These are phyloP conservation scores for Alternaria gaisen DNA, from an alignment of 2,329 filamentous ascomycete genomes.

Conservation along the genomic window DNA sequence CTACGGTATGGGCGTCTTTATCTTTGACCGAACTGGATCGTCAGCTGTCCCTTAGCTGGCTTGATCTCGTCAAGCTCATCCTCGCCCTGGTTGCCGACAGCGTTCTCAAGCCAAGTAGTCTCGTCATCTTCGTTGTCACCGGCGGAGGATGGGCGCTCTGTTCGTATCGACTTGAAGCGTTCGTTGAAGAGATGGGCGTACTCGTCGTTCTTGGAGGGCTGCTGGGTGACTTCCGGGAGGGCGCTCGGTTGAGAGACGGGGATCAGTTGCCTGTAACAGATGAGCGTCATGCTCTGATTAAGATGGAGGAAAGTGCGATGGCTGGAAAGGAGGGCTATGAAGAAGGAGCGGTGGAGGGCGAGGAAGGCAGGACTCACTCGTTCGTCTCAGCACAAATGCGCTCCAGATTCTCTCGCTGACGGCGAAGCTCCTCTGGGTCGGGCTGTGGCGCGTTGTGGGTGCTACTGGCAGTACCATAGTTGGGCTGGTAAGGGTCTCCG, in stretches of 20 bases:
- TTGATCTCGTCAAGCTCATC: slow-evolving; percentile 31
- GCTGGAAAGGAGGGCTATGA: not conserved
- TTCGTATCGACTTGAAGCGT: slow-evolving; percentile 47
- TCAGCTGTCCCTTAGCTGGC: slow-evolving; percentile 44
- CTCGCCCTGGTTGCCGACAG: slow-evolving; percentile 35
- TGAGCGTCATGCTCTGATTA: slow-evolving; percentile 18
- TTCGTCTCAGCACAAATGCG: slow-evolving; percentile 60
- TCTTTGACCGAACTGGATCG: slow-evolving; percentile 48
- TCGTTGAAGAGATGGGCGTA: slow-evolving; percentile 55
- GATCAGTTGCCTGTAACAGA: slow-evolving; percentile 58
- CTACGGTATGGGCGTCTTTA: slow-evolving; percentile 22
- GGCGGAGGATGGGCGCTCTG: slow-evolving; percentile 34
- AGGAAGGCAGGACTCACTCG: slow-evolving; percentile 48
- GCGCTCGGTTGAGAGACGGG: slow-evolving; percentile 58
- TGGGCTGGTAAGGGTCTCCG: slow-evolving; percentile 54
- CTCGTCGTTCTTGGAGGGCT: slow-evolving; percentile 43
- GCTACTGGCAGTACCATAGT: slow-evolving; percentile 55
- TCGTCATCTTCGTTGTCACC: slow-evolving; percentile 45
- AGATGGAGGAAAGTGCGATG: not conserved
- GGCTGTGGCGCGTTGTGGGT: slow-evolving; percentile 52
- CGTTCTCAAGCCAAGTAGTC: slow-evolving; percentile 45
- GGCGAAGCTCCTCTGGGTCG: slow-evolving; percentile 59
- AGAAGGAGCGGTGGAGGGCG: slow-evolving; percentile 8
- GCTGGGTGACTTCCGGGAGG: slow-evolving; percentile 50
- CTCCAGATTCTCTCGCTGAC: slow-evolving; percentile 59